Evolutionary conservation across 169 alveolate genomes (phyloP), one percentile per base, ranked within the genome.

Genomic region (Ichthyophthirius multifiliis): DNA sequence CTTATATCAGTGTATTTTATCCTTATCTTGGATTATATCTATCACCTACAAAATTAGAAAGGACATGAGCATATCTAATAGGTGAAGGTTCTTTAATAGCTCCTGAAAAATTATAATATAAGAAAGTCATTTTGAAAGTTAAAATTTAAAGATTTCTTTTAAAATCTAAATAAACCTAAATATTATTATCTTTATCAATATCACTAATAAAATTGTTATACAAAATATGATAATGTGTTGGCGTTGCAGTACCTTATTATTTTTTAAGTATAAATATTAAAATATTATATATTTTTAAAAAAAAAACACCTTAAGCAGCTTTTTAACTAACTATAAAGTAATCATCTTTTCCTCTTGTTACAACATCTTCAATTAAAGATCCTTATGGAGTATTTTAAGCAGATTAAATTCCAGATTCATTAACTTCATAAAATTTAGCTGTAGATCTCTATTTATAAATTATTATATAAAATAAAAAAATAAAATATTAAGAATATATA

Each of bases 81-180:
- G 94, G 95, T 4, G 96, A 94, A 7, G 97, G 97, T 1, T 89
- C 87, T 71, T 89, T 94, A 63, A 94, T 90, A 10, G 95, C 85
- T 13, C 95, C 93, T 12, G 91, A 86, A 73, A 88, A 90, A 81
- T 94, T 94, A 79, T 90, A 94, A 82, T 90, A 93, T 82, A 90
- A 83, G 83, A 75, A 90, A 67, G 95, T 90, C 43, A 91, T 84
- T 73, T 90, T 91, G 82, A 80, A 89, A 48, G 93, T 84, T 12
- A 90, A 71, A 5, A 77, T 74, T 76, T 89, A 82, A 27, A 93
- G 63, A 65, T 77, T 85, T 65, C 82, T 86, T 13, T 89, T 84
- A 45, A 74, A 44, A 27, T 75, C 75, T 39, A 35, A 44, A 20
- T 31, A 55, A 27, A 27, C 13, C 23, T 34, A 39, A 20, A 39